Base-by-base conservation (phyloP, 1,284 basidiomycete species). In the Kwoniella shivajii region DNA sequence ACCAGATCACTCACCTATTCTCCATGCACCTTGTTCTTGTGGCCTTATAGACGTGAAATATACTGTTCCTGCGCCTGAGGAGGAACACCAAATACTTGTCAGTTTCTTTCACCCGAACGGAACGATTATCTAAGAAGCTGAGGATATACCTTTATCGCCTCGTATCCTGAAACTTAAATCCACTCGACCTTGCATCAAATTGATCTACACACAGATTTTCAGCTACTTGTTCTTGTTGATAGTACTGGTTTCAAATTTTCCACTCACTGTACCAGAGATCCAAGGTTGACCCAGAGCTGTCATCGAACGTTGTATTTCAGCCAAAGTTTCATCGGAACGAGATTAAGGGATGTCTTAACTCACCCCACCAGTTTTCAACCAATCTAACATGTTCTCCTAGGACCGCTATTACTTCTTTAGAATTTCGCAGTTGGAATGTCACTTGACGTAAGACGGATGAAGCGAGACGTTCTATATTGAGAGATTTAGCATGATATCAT, bases 31-130 rank as follows among this genome's bases (percentile, higher is more conserved):
- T 16, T 72, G 68, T 47, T 73, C 65, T 45, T 71, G 64, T 10
- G 76, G 77, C 33, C 77, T 54, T 57, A 79, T 76, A n/a, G 74
- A 75, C 6, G 77, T 79, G 48, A 79, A 79, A 62, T 74, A 77
- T 22, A 78, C 72, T 5, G 76, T 78, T 24, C 74, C 77, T 22
- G 67, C 57, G n/a, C 67, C 72, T 74, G 49, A 10, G n/a, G 5
- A 20, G 26, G 37, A 26, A 36, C 22, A 51, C 62, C 54, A 65
- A 63, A 29, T n/a, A 29, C 16, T 33, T 29, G 41, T 37, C 20
- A 20, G 10, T 1, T 38, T 16, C 2, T 13, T 13, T 18, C 20
- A 26, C 20, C 7, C 4, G 18, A 4, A 26, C n/a, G 4, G 33
- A 26, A 33, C 29, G 30, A 4, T 46, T 22, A 16, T 44, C 58